These are phyloP conservation scores for Neurospora sp. DNA, from an alignment of 495 filamentous ascomycete genomes.

Conservation along the genomic window DNA sequence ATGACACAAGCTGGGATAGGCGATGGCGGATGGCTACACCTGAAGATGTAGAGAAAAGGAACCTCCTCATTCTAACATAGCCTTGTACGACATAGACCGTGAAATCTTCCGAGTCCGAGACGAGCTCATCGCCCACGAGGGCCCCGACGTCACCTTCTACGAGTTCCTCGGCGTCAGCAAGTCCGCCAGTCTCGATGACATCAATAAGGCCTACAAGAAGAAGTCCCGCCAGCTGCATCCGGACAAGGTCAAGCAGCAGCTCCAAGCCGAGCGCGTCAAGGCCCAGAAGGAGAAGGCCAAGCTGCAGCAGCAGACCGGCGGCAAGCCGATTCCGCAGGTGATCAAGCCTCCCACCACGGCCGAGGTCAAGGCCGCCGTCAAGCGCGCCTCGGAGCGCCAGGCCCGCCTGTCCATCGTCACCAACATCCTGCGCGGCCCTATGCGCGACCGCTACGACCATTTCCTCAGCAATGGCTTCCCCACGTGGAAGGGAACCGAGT, in stretches of 20 bases:
- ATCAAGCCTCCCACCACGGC: slow-evolving; percentile 58
- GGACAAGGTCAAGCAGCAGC: slow-evolving; percentile 84
- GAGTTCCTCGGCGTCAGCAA: slow-evolving; percentile 70
- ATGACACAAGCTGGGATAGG: not conserved
- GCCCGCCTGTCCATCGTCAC: slow-evolving; percentile 72
- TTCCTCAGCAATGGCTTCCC: slow-evolving; percentile 94
- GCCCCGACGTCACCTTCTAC: slow-evolving; percentile 82
- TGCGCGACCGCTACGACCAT: slow-evolving; percentile 84
- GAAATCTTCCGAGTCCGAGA: slow-evolving; percentile 94
- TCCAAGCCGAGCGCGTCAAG: slow-evolving; percentile 61
- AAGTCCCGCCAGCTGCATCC: slow-evolving; percentile 75
- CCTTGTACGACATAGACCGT: slow-evolving; percentile 51
- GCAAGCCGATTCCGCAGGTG: slow-evolving; percentile 53
- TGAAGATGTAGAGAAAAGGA: not conserved
- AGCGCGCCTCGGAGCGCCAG: slow-evolving; percentile 69
- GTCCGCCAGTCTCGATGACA: slow-evolving; percentile 71
- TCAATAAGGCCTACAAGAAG: slow-evolving; percentile 89
- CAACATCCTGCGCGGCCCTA: slow-evolving; percentile 70
- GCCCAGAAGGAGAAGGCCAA: slow-evolving; percentile 41
- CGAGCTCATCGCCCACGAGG: slow-evolving; percentile 70
- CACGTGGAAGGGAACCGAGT: slow-evolving; percentile 91
- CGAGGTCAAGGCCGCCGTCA: slow-evolving; percentile 64
- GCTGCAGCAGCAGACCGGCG: slow-evolving; percentile 37
- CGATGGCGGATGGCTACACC: not conserved
- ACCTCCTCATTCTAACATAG: not conserved